Conservation (phyloP, 108 stramenopile genomes). For the Chaetoceros tenuissimus region DNA sequence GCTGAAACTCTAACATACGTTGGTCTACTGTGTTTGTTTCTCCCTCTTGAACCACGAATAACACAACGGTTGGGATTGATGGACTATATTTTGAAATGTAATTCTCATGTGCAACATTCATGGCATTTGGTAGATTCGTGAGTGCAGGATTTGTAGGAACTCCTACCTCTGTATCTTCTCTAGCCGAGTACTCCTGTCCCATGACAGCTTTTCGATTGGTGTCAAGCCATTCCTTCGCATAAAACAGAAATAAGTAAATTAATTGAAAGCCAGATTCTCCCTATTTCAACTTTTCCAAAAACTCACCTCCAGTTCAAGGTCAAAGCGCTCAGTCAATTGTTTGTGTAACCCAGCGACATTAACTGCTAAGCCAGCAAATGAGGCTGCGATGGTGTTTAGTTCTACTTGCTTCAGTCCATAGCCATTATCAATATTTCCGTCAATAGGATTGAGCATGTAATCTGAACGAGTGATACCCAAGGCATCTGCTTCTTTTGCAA, state of each 20-base stretch:
- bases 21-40: slow-evolving; percentile 97
- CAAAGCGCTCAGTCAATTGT: slow-evolving; percentile 42
- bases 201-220: slow-evolving; percentile 38
- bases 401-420: slow-evolving; percentile 85
- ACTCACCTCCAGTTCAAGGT: slow-evolving; percentile 18
- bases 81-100: slow-evolving; percentile 35
- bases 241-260: not conserved
- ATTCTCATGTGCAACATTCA: slow-evolving; percentile 60
- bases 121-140: slow-evolving; percentile 56
- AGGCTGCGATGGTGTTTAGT: slow-evolving; percentile 96
- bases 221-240: slow-evolving; percentile 22
- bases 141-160: slow-evolving; percentile 81
- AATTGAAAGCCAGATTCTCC: not conserved
- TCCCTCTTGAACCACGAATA: slow-evolving; percentile 92
- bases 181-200: not conserved
- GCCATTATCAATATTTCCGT: slow-evolving; percentile 11
- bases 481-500: slow-evolving; percentile 43
- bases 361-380: slow-evolving; percentile 77
- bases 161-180: slow-evolving; percentile 23
- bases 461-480: slow-evolving; percentile 91
- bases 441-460: slow-evolving; percentile 87
- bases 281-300: no score
- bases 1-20: slow-evolving; percentile 81
- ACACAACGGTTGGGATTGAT: slow-evolving; percentile 35
- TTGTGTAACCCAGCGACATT: slow-evolving; percentile 66